These are phyloP conservation scores for Irpex sp. DNA, from an alignment of 1,284 basidiomycete species.

Conservation along the genomic window DNA sequence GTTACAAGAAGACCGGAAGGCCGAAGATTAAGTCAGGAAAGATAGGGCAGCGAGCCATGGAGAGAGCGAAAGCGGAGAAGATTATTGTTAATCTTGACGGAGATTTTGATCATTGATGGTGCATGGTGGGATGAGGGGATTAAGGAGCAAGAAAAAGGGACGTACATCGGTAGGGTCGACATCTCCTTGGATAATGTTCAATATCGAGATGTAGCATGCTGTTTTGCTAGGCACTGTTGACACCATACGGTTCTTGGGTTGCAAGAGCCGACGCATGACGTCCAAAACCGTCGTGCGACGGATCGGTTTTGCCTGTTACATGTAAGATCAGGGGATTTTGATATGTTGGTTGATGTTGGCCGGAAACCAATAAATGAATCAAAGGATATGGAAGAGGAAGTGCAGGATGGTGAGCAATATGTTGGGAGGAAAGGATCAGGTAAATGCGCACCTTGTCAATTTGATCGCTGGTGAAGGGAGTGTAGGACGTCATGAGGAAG, in stretches of 20 bases:
- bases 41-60: not conserved
- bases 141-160: slow-evolving; percentile 3
- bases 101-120: not conserved
- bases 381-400: not conserved
- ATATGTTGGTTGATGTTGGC: not conserved
- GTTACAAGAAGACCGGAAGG: too few species aligned
- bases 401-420: too few species aligned
- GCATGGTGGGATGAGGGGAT: not conserved
- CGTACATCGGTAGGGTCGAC: slow-evolving; percentile 95
- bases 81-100: not conserved
- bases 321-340: not conserved
- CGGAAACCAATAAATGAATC: not conserved
- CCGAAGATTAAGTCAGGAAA: too few species aligned
- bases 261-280: slow-evolving; percentile 96
- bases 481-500: slow-evolving; percentile 99
- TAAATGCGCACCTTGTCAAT: slow-evolving; percentile 75
- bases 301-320: slow-evolving; percentile 45
- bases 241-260: slow-evolving; percentile 99
- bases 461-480: slow-evolving; percentile 95
- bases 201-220: slow-evolving; percentile 95
- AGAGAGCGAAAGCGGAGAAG: not conserved
- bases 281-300: slow-evolving; percentile 95
- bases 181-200: slow-evolving; percentile 99
- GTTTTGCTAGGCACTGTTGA: slow-evolving; percentile 91
- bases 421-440: not conserved